Base-by-base conservation (phyloP, 177 flowering plant genomes). In the Telopea speciosissima region DNA sequence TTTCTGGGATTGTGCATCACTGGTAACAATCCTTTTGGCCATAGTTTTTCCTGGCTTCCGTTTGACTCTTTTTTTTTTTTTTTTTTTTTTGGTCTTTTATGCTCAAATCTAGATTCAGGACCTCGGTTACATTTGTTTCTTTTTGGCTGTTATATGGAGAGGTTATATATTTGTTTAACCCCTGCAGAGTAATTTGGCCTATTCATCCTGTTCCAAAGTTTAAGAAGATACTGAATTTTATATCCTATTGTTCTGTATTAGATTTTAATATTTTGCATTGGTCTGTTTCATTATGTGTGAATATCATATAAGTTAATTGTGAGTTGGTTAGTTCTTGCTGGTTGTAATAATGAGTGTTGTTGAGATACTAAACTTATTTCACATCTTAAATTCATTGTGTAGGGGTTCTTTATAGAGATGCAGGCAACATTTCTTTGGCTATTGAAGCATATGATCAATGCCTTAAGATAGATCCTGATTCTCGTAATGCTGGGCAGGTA, bases 401-500 rank as follows among this genome's bases (percentile, higher is more conserved):
- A 96, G 99, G 99, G 58, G 99, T 96, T 78, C 97, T 96, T 19
- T 93, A 96, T 72, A 86, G 99, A 83, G 99, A 96, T 85, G 99
- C 96, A 70, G 99, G 99, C 42, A 83, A 84, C 72, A 96, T 96
- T 72, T 64, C 92, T 69, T 78, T 83, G 69, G 96, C 99, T 44
- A 85, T 96, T 78, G 89, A 89, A 82, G 99, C 97, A 63, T 96
- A 96, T 83, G 98, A 96, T 80, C 92, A 87, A 72, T 96, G 98
- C 79, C 93, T 96, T 42, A 85, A 88, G 74, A 88, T 96, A 73
- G 99, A 96, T 82, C 99, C 97, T 67, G 99, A 96, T 82, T 96
- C 99, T 65, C 96, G 99, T 45, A 96, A 96, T 85, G 98, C 99
- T 52, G 98, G 99, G 73, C 97, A 96, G 96, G 99, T 96, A 16